Evolutionary conservation across 345 rosid genomes (phyloP).

Genomic region (Diplotaxis tenuifolia): DNA sequence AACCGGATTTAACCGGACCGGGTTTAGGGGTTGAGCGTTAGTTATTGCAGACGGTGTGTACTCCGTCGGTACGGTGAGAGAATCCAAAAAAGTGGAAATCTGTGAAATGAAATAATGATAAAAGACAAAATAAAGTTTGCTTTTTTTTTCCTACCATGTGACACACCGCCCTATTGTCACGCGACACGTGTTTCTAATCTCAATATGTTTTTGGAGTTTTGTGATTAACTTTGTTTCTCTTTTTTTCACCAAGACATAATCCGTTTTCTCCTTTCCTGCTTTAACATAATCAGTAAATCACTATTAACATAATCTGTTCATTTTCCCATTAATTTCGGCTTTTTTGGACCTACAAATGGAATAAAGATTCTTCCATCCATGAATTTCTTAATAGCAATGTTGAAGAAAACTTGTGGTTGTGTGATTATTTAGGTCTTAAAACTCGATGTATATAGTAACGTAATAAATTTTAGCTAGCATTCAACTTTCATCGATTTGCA

Average conservation of each 20-base stretch:
- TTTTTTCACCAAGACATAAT: constrained; percentile 27
- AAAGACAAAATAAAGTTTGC: neutral
- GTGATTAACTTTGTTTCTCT: constrained; percentile 14
- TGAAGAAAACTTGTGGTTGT: constrained; percentile 18
- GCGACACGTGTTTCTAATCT: constrained; percentile 33
- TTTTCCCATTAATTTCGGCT: constrained; percentile 34
- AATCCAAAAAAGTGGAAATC: constrained; percentile 27
- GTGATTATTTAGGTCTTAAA: constrained; percentile 2
- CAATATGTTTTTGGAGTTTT: constrained; percentile 23
- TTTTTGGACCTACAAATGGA: constrained; percentile 20
- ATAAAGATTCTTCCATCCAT: neutral
- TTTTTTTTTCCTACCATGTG: constrained; percentile 26
- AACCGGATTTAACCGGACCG: neutral
- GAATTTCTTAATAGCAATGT: neutral
- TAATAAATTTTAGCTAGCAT: constrained; percentile 27
- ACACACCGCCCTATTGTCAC: constrained; percentile 32
- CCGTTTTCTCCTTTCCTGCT: too few relatives aligned
- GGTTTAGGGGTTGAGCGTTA: constrained; percentile 14
- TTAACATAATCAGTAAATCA: constrained; percentile 28
- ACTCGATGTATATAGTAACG: constrained; percentile 9
- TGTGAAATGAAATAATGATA: constrained; percentile 30
- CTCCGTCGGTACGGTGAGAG: constrained; percentile 41
- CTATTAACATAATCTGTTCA: neutral
- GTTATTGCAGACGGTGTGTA: constrained; percentile 24
- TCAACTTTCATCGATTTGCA: constrained; percentile 16